A percentile compares a stretch with the other conserved stretches of the same genome.
phyloP scores from a whole-genome alignment of 345 rosid genomes.

The Eucalyptus cloeziana region DNA sequence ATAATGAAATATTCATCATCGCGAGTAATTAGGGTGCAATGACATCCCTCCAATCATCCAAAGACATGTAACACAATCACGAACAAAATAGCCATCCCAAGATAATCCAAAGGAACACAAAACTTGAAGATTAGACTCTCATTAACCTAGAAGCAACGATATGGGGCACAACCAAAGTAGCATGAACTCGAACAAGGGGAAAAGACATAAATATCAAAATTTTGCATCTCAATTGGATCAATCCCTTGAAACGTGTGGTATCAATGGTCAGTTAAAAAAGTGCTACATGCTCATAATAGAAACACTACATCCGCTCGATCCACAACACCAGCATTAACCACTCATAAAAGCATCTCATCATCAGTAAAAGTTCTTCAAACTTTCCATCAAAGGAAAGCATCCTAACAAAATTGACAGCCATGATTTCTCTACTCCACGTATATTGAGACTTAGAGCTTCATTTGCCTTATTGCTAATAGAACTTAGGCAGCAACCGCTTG shows the following conservation, averaged over 20 bases:
- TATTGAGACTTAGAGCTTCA: neutral
- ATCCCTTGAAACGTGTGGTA: neutral
- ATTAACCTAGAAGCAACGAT: neutral
- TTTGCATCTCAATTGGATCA: neutral
- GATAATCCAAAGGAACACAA: neutral
- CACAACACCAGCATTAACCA: neutral
- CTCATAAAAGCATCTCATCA: neutral
- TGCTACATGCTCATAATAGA: neutral
- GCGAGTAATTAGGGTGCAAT: neutral
- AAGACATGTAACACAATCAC: neutral
- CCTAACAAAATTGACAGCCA: constrained; percentile 12
- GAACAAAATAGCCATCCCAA: neutral
- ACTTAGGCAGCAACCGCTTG: constrained; percentile 39
- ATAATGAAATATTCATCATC: neutral
- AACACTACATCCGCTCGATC: neutral
- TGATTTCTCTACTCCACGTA: neutral
- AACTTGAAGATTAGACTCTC: neutral
- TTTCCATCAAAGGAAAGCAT: neutral
- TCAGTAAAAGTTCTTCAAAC: neutral
- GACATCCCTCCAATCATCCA: neutral
- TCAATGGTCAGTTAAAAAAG: neutral
- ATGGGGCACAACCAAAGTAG: neutral
- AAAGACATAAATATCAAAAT: neutral
- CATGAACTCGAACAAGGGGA: neutral
- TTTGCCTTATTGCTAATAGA: neutral